Base-by-base conservation (phyloP, 495 filamentous ascomycete species). In the Lophium mytilinum region DNA sequence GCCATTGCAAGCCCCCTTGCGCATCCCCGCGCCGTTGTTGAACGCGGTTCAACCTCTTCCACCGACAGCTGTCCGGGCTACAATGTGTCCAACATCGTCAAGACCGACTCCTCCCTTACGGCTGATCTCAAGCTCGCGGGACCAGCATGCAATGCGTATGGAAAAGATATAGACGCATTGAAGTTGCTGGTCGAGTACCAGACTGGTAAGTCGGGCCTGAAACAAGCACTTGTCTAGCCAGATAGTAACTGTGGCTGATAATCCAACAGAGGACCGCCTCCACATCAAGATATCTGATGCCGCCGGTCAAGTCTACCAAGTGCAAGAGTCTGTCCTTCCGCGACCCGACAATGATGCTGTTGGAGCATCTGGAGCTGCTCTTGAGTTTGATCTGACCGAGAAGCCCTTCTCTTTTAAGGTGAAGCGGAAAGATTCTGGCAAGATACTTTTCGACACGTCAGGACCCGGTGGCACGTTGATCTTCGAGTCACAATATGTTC, bases 251-350 rank as follows among this genome's bases (percentile, higher is more conserved):
- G 36, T 75, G 76, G 30, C 17, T 41, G 1, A 18, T 41, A 9
- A 10, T 17, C 40, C 33, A 50, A 11, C 39, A 62, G 63, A 60
- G 17, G 45, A 66, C 17, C 85, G 90, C 14, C 82, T 94, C 12
- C 89, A 93, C 69, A 83, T 94, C 64, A 83, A 87, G 68, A 90
- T 95, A 55, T 81, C 85, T 57, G 90, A 94, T 69, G 73, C 80
- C 21, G 81, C 77, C n/a, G 80, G 88, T 52, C 74, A 80, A 50
- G 81, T 87, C 18, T 95, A 91, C 63, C 86, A 93, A 68, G 81
- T 95, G 17, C 88, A 89, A 12, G 78, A 83, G 18, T 80, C 76
- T 4, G 83, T 89, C 15, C 68, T 95, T 14, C 78, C 85, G 14
- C 81, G 87, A 1, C 86, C 88, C 0, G 6, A 24, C 34, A 55